Percentiles rank a stretch among this genome's conserved stretches.
phyloP scores from a whole-genome alignment of 768 basidiomycete species.

The Termitomyces sp. region DNA sequence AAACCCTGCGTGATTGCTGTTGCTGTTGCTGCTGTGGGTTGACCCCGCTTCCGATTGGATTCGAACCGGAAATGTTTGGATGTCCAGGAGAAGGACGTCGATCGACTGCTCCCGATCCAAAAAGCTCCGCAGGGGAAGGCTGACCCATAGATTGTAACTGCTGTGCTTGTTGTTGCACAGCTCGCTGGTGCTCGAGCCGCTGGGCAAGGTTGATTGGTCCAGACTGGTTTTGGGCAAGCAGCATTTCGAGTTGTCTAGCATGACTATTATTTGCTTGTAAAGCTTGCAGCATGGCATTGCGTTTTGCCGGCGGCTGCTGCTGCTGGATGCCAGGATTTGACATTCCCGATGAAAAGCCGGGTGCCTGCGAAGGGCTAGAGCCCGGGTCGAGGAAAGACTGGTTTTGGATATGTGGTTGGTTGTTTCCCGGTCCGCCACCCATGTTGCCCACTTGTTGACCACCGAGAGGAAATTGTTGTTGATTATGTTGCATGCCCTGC shows the following conservation, averaged over 20 bases:
- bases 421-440: constrained; percentile 22
- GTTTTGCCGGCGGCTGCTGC: constrained; percentile 14
- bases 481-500: constrained; percentile 29
- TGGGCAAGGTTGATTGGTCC: constrained; percentile 26
- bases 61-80: constrained; percentile 21
- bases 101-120: constrained; percentile 37
- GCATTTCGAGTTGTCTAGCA: constrained; percentile 39
- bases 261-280: constrained; percentile 25
- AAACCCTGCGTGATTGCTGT: background rate
- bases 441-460: constrained; percentile 31
- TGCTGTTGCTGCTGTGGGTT: constrained; percentile 7
- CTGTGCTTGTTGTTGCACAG: constrained; percentile 21
- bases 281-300: constrained; percentile 32
- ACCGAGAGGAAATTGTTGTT: constrained; percentile 37
- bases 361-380: constrained; percentile 24
- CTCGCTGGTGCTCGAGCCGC: constrained; percentile 18
- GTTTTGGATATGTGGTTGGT: constrained; percentile 22
- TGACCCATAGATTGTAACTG: constrained; percentile 31
- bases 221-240: constrained; percentile 41
- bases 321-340: constrained; percentile 22
- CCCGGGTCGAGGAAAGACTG: constrained; percentile 29
- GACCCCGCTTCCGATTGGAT: constrained; percentile 9
- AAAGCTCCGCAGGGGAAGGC: constrained; percentile 40
- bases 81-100: constrained; percentile 48
- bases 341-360: constrained; percentile 32